These are phyloP conservation scores for Eucalyptus viminalis DNA, from an alignment of 345 rosid genomes.

Conservation along the genomic window DNA sequence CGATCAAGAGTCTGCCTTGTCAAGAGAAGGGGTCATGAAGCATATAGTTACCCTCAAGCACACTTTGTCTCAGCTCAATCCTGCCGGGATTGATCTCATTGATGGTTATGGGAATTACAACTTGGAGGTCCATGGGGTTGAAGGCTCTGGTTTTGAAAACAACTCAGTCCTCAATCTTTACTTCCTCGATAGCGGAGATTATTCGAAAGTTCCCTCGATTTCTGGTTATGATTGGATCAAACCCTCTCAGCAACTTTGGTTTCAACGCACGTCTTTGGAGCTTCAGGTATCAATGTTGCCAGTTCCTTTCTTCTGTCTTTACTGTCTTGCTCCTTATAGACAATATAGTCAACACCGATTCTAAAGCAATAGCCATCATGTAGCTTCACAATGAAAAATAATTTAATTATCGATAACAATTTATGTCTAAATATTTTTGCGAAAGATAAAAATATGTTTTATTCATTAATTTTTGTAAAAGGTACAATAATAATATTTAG, in stretches of 20 bases:
- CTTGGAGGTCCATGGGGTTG: slow-evolving; percentile 59
- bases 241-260: slow-evolving; percentile 82
- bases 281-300: slow-evolving; percentile 33
- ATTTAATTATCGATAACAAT: too few species aligned
- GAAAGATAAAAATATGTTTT: not conserved
- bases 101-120: slow-evolving; percentile 95
- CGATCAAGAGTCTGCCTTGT: slow-evolving; percentile 70
- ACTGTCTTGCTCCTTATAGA: not conserved
- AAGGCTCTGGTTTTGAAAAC: slow-evolving; percentile 53
- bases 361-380: not conserved
- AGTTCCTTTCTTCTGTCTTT: not conserved
- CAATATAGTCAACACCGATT: not conserved
- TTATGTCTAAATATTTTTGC: too few species aligned
- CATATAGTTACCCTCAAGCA: slow-evolving; percentile 49
- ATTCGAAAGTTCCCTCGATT: slow-evolving; percentile 41
- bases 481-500: not conserved
- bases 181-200: slow-evolving; percentile 78
- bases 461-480: not conserved
- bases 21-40: slow-evolving; percentile 73
- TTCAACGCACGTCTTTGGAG: slow-evolving; percentile 55
- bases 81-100: slow-evolving; percentile 31
- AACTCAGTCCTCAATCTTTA: slow-evolving; percentile 79
- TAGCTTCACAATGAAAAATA: too few species aligned
- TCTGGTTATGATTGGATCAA: slow-evolving; percentile 87
- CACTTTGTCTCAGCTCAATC: slow-evolving; percentile 63